Evolutionary conservation across 257 asterid species (phyloP), one percentile per base, ranked within the genome.

Genomic region (Leptodermis oblonga): DNA sequence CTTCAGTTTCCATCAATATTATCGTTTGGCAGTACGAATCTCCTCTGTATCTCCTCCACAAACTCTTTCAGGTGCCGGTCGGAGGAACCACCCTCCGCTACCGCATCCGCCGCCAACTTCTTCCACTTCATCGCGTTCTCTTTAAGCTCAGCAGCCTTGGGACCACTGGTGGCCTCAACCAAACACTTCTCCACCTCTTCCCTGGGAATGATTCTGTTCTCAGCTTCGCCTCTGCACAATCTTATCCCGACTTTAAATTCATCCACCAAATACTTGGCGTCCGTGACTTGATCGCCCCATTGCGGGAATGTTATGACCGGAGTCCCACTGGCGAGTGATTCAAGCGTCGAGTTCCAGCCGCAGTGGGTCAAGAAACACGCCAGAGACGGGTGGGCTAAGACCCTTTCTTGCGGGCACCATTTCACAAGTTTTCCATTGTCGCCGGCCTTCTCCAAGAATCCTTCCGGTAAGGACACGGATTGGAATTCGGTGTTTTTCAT

Each of bases 221-320:
- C 95, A 1, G 51, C 67, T 31, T 81, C 95, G 2, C 96, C 98
- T 76, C 95, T 81, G 52, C 88, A 81, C 84, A 92, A 30, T 72
- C 90, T 78, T n/a, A 82, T 23, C 51, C 98, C 98, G 8, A 86
- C 86, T 75, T 78, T 79, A 42, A 81, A 87, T 41, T 81, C 92
- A 14, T 92, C 98, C 12, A 89, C 96, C 71, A 89, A 46, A 36
- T 80, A 92, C 84, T 89, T 92, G 0, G 97, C 98, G 49, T 92
- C 82, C 49, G 92, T 85, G 25, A 92, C 98, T 81, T 92, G 98
- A 46, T 92, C 98, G 5, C 98, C 98, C 95, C 95, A 92, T 68
- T 83, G 95, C 0, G 98, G 98, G 66, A 86, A 87, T 22, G 96
- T 90, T 76, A 83, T 75, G 59, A 88, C 78, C 30, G 98, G 96